phyloP scores from a whole-genome alignment of 768 basidiomycete genomes.

The Tulasnella sp. region DNA sequence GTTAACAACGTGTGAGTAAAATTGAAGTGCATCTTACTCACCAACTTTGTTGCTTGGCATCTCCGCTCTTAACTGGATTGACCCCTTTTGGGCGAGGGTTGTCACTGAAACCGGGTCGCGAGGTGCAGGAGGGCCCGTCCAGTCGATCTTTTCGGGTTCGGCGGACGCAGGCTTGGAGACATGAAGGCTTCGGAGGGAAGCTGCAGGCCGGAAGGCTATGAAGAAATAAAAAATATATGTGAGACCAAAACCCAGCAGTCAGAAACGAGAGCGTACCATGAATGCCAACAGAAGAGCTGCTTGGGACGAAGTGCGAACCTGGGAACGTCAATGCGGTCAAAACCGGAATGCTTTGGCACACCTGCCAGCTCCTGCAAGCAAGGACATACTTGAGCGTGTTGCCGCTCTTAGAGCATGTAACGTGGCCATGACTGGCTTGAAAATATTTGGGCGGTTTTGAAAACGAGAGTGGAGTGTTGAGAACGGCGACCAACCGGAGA shows the following conservation, averaged over 20 bases:
- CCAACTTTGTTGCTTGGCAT: conserved; percentile 89
- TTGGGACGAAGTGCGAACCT: conserved; percentile 13
- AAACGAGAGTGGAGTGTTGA: conserved; percentile 17
- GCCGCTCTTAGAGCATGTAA: conserved; percentile 7
- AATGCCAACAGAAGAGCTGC: conserved; percentile 17
- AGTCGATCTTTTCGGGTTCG: conserved; percentile 27
- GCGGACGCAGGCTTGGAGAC: conserved; percentile 13
- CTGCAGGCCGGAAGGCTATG: conserved; percentile 26
- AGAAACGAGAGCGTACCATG: neutral
- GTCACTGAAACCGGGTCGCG: conserved; percentile 3
- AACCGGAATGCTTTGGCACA: neutral
- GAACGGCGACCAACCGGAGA: conserved; percentile 19
- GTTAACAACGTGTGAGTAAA: neutral
- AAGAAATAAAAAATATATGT: neutral
- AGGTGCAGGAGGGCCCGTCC: conserved; percentile 27
- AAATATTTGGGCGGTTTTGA: conserved; percentile 3
- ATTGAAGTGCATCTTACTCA: conserved; percentile 41
- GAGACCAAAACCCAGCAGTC: neutral
- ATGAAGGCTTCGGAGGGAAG: conserved; percentile 19
- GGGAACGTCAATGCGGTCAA: conserved; percentile 18
- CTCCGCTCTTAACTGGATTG: conserved; percentile 84
- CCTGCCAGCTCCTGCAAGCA: neutral
- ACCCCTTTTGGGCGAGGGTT: conserved; percentile 69
- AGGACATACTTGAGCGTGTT: conserved; percentile 13
- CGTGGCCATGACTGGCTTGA: neutral